Conservation (phyloP, 2,329 filamentous ascomycete species). For the Penicillium oxalicum region DNA sequence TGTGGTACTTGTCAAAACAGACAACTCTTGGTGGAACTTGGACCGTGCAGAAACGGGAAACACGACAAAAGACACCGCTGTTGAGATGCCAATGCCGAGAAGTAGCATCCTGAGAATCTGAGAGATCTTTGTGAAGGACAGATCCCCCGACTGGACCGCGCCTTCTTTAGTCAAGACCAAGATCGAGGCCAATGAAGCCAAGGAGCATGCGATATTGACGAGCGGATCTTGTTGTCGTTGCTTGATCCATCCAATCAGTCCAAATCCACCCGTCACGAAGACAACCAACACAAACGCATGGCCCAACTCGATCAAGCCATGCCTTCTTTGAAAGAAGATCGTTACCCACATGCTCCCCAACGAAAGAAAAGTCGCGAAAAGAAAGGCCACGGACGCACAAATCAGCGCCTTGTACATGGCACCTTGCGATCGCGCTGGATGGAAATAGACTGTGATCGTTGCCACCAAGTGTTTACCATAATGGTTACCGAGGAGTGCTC, state of each 20-base stretch:
- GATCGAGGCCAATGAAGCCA: slow-evolving; percentile 83
- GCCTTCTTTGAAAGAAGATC: slow-evolving; percentile 64
- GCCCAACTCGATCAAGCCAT: slow-evolving; percentile 63
- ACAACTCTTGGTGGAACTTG: not conserved
- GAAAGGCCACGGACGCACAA: slow-evolving; percentile 69
- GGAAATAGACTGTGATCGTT: slow-evolving; percentile 91
- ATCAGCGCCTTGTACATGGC: slow-evolving; percentile 84
- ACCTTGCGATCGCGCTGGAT: slow-evolving; percentile 79
- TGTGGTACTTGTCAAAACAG: not conserved
- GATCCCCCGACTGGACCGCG: slow-evolving; percentile 72
- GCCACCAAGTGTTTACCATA: slow-evolving; percentile 93
- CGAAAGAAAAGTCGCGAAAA: slow-evolving; percentile 70
- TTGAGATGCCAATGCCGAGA: slow-evolving; percentile 67
- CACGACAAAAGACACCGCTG: slow-evolving; percentile 67
- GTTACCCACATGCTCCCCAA: slow-evolving; percentile 82
- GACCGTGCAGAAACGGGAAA: slow-evolving; percentile 56
- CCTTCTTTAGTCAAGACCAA: slow-evolving; percentile 88
- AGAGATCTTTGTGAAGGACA: slow-evolving; percentile 73
- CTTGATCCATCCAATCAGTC: slow-evolving; percentile 83
- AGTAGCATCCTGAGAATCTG: slow-evolving; percentile 78
- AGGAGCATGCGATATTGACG: slow-evolving; percentile 77
- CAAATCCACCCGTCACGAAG: slow-evolving; percentile 79
- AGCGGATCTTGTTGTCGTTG: slow-evolving; percentile 70
- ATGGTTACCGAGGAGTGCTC: slow-evolving; percentile 68
- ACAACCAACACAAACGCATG: slow-evolving; percentile 74